These are phyloP conservation scores for Cytospora piceicola DNA, from an alignment of 2,329 filamentous ascomycete species.

Conservation along the genomic window DNA sequence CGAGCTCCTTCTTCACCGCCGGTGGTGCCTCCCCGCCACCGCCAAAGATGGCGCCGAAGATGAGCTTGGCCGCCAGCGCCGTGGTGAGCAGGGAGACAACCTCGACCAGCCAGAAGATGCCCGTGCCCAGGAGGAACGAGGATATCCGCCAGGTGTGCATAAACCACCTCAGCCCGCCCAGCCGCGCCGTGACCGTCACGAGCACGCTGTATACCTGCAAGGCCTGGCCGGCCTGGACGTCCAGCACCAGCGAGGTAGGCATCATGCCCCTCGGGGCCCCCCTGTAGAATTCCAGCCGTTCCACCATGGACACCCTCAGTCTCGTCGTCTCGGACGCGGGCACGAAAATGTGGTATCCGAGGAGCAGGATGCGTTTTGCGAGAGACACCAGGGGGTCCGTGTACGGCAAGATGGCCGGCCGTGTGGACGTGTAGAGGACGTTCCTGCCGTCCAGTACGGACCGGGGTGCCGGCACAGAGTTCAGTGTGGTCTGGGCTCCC, in stretches of 20 bases:
- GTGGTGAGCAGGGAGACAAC: conserved; percentile 63
- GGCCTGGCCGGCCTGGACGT: conserved; percentile 69
- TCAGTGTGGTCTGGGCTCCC: conserved; percentile 33
- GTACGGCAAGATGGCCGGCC: conserved; percentile 81
- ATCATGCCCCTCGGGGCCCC: conserved; percentile 37
- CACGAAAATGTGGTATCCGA: conserved; percentile 72
- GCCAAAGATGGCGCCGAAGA: conserved; percentile 48
- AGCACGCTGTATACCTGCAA: conserved; percentile 77
- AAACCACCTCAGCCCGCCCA: conserved; percentile 77
- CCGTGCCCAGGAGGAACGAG: conserved; percentile 70
- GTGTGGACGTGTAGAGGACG: conserved; percentile 66
- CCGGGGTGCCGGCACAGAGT: conserved; percentile 27
- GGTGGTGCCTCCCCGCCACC: conserved; percentile 26
- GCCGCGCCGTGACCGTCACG: conserved; percentile 72
- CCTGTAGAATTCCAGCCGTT: conserved; percentile 66
- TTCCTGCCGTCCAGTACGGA: conserved; percentile 44
- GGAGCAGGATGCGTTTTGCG: conserved; percentile 62
- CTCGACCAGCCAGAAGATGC: conserved; percentile 77
- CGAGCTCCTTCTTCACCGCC: conserved; percentile 37
- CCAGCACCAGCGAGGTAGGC: conserved; percentile 56
- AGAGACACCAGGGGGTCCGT: conserved; percentile 69
- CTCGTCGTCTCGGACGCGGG: conserved; percentile 65
- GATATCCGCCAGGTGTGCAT: conserved; percentile 84
- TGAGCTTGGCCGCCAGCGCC: conserved; percentile 57
- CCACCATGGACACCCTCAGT: conserved; percentile 72